Base-by-base conservation (phyloP, 805 yeast species). In the Candida parachauliodes region DNA sequence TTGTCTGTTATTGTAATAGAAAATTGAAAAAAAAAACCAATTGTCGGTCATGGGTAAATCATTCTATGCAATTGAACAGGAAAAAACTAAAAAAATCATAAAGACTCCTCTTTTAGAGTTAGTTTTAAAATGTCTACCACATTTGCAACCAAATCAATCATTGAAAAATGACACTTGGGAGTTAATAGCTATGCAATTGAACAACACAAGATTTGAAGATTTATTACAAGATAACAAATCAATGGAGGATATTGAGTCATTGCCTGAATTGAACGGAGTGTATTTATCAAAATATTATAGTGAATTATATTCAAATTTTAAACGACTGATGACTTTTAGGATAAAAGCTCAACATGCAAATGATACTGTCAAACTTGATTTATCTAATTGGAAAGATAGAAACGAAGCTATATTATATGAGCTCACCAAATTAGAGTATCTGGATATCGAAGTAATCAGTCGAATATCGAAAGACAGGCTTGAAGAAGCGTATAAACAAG, bases 101-200 rank as follows among this genome's bases (percentile, higher is more conserved):
- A 51, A 50, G 36, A 51, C 46, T 16, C 63, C 62, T 2, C 42
- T 61, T 33, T 41, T 62, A 7, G 59, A 57, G 31, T 41, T 48
- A 18, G 63, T 60, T 1, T 40, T 62, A 10, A 50, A 46, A 30
- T 42, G 53, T 20, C 46, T 62, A 18, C 68, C 68, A 7, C 67
- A 62, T 45, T 44, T 60, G 11, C 68, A 62, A 44, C 19, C 48
- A 9, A 57, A 52, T 1, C 41, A 35, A 12, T 29, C 39, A 21
- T 51, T 50, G 26, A 50, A 48, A 35, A 59, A 58, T 22, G 59
- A 59, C 39, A 36, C 48, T 1, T 62, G 68, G 68, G 68, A 60
- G 44, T 42, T 57, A 2, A 46, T 62, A 12, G 67, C 68, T n/a
- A 60, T 60, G 18, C 56, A 56, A 29, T 41, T 62, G 16, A 58